phyloP scores from a whole-genome alignment of 257 asterid genomes.

The Lycium ferocissimum region DNA sequence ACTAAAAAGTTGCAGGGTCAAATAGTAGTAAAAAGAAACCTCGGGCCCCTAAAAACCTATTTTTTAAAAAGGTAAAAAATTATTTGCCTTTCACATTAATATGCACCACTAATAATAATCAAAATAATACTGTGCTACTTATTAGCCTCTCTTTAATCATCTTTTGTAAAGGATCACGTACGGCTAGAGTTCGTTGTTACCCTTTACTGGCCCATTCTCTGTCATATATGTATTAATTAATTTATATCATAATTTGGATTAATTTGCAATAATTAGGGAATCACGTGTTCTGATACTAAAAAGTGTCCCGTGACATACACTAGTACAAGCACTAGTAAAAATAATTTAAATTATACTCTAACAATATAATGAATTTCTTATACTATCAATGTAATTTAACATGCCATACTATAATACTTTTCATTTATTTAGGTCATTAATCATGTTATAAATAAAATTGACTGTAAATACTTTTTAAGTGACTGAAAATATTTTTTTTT shows the following conservation, averaged over 20 bases:
- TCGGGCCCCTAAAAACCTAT: conserved; percentile 72
- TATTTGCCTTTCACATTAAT: conserved; percentile 35
- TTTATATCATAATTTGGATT: background rate
- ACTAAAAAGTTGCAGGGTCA: conserved; percentile 37
- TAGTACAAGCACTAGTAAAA: background rate
- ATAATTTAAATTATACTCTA: background rate
- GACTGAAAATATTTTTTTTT: background rate
- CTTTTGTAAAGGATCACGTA: conserved; percentile 23
- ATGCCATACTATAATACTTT: background rate
- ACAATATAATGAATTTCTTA: background rate
- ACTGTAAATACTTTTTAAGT: background rate
- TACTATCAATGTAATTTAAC: background rate
- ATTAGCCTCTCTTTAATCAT: conserved; percentile 32
- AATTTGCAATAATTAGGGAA: no score
- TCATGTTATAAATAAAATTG: background rate
- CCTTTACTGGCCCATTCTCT: conserved; percentile 36
- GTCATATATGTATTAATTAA: background rate
- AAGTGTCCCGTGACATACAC: conserved; percentile 42
- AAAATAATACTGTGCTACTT: conserved; percentile 25
- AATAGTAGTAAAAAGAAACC: conserved; percentile 47
- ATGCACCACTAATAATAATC: conserved; percentile 3
- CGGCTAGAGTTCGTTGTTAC: conserved; percentile 36
- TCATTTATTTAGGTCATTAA: background rate
- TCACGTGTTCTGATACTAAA: background rate
- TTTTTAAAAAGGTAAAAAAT: conserved; percentile 31